Conservation (phyloP, 208 protist species). For the Acanthamoeba royreba region DNA sequence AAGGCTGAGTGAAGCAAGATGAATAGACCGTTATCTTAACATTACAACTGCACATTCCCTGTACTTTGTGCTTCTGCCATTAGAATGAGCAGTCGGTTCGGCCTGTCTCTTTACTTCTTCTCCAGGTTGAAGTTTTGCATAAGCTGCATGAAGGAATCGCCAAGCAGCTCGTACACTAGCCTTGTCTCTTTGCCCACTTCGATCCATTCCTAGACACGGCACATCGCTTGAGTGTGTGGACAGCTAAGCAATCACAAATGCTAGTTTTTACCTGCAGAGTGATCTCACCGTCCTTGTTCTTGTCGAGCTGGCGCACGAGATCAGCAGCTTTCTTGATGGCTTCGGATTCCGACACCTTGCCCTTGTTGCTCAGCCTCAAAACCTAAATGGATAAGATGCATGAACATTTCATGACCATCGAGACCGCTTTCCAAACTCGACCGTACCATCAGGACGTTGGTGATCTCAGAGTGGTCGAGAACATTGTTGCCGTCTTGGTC, state of each 20-base stretch:
- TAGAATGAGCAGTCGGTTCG: neutral
- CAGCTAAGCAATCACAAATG: neutral
- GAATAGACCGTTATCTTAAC: too few relatives aligned
- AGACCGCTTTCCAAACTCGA: too few relatives aligned
- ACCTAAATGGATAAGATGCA: neutral
- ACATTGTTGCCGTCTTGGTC: neutral
- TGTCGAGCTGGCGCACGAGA: neutral
- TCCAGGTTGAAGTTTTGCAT: conserved; percentile 9
- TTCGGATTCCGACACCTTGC: neutral
- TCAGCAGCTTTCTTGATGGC: conserved; percentile 18
- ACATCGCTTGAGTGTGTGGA: neutral
- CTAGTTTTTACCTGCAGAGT: neutral
- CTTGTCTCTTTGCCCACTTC: neutral
- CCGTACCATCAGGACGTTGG: neutral
- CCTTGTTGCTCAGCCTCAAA: conserved; percentile 2
- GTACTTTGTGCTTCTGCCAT: too few relatives aligned
- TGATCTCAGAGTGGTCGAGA: conserved; percentile 21
- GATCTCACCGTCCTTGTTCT: conserved; percentile 35
- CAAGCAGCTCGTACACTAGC: conserved; percentile 29
- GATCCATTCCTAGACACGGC: neutral
- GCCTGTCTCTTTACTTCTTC: neutral
- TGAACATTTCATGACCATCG: too few relatives aligned
- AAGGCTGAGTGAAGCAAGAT: neutral
- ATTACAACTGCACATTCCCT: too few relatives aligned
- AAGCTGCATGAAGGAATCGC: neutral